Evolutionary conservation across 345 rosid genomes (phyloP).

Genomic region (Aquilaria yunnanensis): DNA sequence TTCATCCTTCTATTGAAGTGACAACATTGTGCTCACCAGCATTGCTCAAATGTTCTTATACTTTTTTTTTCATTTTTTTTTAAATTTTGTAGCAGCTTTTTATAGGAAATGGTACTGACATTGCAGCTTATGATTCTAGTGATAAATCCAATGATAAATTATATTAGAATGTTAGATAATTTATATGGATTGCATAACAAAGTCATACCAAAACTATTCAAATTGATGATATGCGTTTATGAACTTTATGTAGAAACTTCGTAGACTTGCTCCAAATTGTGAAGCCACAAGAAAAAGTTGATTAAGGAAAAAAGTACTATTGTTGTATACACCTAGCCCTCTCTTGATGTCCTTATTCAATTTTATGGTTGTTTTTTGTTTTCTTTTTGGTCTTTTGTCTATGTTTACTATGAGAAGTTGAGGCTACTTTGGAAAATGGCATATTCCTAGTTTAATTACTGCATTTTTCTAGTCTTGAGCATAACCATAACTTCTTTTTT

Average conservation of each 20-base stretch:
- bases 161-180: slow-evolving; percentile 79
- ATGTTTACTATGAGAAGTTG: neutral
- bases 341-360: neutral
- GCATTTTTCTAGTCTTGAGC: too few relatives aligned
- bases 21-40: too few relatives aligned
- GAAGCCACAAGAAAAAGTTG: slow-evolving; percentile 99
- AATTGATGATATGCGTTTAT: slow-evolving; percentile 16
- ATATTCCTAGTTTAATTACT: too few relatives aligned
- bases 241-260: slow-evolving; percentile 61
- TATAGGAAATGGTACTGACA: slow-evolving; percentile 36
- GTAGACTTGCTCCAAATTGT: slow-evolving; percentile 95
- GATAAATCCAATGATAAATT: slow-evolving; percentile 85
- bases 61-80: too few relatives aligned
- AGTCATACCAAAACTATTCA: neutral
- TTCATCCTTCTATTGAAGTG: too few relatives aligned
- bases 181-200: slow-evolving; percentile 9
- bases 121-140: slow-evolving; percentile 82
- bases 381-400: neutral
- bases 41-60: too few relatives aligned
- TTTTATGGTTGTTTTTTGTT: neutral
- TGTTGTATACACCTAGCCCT: neutral
- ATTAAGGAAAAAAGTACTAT: slow-evolving; percentile 76
- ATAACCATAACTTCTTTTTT: too few relatives aligned
- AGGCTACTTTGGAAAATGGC: neutral
- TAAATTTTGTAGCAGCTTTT: slow-evolving; percentile 43